Evolutionary conservation across 23 red algal species (phyloP), one percentile per base, ranked within the genome.

Genomic region (Agarophyton chilense): DNA sequence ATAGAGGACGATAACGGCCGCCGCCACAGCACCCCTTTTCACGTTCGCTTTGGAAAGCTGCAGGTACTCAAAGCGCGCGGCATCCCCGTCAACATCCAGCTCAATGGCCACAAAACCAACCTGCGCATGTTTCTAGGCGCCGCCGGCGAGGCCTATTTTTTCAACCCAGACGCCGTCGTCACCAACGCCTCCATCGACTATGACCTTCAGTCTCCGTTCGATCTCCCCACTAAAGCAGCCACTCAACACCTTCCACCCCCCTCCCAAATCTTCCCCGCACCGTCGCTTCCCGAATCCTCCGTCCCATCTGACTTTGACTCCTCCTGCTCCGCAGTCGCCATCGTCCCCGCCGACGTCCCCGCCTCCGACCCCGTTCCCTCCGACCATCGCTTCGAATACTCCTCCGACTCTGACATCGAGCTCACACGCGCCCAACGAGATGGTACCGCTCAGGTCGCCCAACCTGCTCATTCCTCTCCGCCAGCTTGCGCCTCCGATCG

Each of bases 1-100:
- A 79, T 99, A 11, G 87, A 93, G 40, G 82, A 94, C 60, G 90
- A 87, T 55, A 63, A 86, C 50, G 97, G 97, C 16, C 32, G 64
- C 18, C 91, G 88, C 35, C 67, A 72, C 21, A 89, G 64, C 49
- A 91, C 94, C 7, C 93, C 93, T 10, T 99, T 94, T 78, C 94
- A 99, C 58, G 97, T 99, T 10, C 93, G 97, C 41, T 99, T 99
- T 67, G 97, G 97, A 18, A 99, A 99, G 75, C 78, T 99, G 44
- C 92, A 93, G 56, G 86, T 99, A 24, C 92, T 99, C 33, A 93
- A 93, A 52, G 79, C 92, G 38, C 86, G 97, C 34, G 93, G 93
- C 17, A 96, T 92, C 56, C 71, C 93, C 14, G 93, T 99, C 41
- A 52, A 76, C n/a, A 88, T 99, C 29, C 44, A 90, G 54, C 74